Conservation (phyloP, 768 basidiomycete species). For the Lactifluus hygrophoroides region DNA sequence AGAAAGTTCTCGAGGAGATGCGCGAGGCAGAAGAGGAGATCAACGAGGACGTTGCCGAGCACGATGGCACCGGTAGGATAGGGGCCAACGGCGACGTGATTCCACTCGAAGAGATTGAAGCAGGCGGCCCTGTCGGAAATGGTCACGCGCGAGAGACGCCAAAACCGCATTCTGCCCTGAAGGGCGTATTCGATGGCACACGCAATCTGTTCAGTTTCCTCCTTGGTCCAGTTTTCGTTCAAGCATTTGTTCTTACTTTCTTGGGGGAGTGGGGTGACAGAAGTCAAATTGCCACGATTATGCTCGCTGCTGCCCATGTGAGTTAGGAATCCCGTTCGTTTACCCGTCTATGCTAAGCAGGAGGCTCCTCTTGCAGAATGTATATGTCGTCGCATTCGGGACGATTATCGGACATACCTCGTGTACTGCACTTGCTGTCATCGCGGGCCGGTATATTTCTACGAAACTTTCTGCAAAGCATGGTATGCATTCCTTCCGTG, state of each 20-base stretch:
- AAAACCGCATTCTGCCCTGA: slow-evolving; percentile 18
- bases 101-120: slow-evolving; percentile 71
- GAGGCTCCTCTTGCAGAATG: slow-evolving; percentile 56
- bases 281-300: slow-evolving; percentile 96
- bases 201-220: slow-evolving; percentile 78
- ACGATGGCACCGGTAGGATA: slow-evolving; percentile 34
- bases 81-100: slow-evolving; percentile 36
- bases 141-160: slow-evolving; percentile 17
- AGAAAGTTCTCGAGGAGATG: slow-evolving; percentile 91
- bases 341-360: slow-evolving; percentile 13
- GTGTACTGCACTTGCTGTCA: slow-evolving; percentile 84
- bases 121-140: slow-evolving; percentile 35
- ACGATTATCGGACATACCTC: slow-evolving; percentile 82
- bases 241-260: slow-evolving; percentile 91
- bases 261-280: slow-evolving; percentile 99
- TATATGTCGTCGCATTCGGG: slow-evolving; percentile 83
- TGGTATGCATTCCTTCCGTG: slow-evolving; percentile 40
- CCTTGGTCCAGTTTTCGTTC: slow-evolving; percentile 89
- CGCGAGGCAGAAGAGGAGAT: slow-evolving; percentile 94
- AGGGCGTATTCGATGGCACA: slow-evolving; percentile 46
- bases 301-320: slow-evolving; percentile 91
- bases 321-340: slow-evolving; percentile 24
- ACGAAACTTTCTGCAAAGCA: slow-evolving; percentile 95
- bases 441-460: slow-evolving; percentile 89
- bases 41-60: slow-evolving; percentile 60